Evolutionary conservation across 2,329 filamentous ascomycete species (phyloP), one percentile per base, ranked within the genome.

Genomic region (Fusarium sp.): DNA sequence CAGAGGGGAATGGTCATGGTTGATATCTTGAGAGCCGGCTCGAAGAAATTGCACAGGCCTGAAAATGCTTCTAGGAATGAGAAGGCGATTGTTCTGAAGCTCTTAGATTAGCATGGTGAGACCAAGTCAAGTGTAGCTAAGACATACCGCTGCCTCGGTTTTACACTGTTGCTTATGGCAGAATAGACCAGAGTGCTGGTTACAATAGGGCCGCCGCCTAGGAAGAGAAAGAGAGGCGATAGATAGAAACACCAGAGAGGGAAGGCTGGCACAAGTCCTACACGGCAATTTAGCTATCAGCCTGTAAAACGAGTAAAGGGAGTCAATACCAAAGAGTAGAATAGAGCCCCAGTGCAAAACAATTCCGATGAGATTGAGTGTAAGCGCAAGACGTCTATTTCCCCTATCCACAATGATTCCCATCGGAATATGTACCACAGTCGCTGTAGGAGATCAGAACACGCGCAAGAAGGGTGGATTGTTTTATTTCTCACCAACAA

Each of bases 191-290:
- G 43, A 1, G 43, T 49, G 2, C 37, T 23, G 7, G 55, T 50
- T 0, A 13, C 43, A 53, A 43, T 43, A 13, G 54, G 54, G 1
- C 56, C 56, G 4, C 56, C 56, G 3, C 56, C 56, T 2, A 32
- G 3, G 3, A 59, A 17, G 2, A 60, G 9, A 6, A 59, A 60
- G 1, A 15, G 6, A 8, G 56, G 54, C 2, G 56, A 41, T 7
- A 60, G n/a, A 35, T 60, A 60, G 20, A 60, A 59, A 7, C 43
- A 35, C 56, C 56, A 50, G 19, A 60, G 30, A 1, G 56, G 56
- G 9, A 37, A 15, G 1, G 30, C 7, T 7, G 11, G 54, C 3
- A 37, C 17, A 9, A 41, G 15, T 14, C 56, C 56, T 60, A 17
- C 13, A 22, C 14, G 7, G 2, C 13, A 37, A 9, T n/a, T 54